Base-by-base conservation (phyloP, 1,284 basidiomycete species). In the Trichosporon sp. region DNA sequence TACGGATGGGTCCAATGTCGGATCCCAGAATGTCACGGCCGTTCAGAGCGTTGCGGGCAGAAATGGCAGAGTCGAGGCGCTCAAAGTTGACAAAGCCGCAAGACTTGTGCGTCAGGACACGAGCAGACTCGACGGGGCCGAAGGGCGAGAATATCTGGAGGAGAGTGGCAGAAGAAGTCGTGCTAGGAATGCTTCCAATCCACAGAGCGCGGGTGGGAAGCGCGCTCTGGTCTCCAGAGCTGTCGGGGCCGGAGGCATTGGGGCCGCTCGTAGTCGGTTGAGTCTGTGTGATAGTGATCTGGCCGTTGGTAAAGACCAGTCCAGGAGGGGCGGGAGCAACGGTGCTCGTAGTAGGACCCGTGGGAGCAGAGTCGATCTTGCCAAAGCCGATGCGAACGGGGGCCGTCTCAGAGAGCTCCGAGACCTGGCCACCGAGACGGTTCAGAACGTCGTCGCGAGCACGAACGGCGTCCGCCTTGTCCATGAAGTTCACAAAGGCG, bases 401-500 rank as follows among this genome's bases (percentile, higher is more conserved):
- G 73, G 93, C 91, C 13, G 91, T 92, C 71, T 92, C 93, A 11
- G 90, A 89, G 85, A 94, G 90, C 61, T 91, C 89, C 3, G 82
- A 69, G 69, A 97, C 92, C 69, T 94, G 91, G 4, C 95, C 95
- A 37, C 92, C 92, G 37, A 97, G 86, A 32, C 95, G 88, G 75
- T 95, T 96, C 59, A 96, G 84, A 19, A 98, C 92, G 77, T 99
- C 96, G 44, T 99, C 95, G 74, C 95, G 93, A 6, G 95, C 95
- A 63, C 91, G 88, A 65, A 98, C 88, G 19, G 95, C 96, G 79
- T 98, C 95, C 1, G 87, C 85, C 74, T 92, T 89, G 71, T 96
- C 95, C 62, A 96, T 91, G 76, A 95, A 99, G 80, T 99, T 99
- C 79, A 99, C 94, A 78, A 99, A 99, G 9, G 95, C 95, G 77